phyloP scores from a whole-genome alignment of 208 protist genomes.

The Crithidia expoeki region DNA sequence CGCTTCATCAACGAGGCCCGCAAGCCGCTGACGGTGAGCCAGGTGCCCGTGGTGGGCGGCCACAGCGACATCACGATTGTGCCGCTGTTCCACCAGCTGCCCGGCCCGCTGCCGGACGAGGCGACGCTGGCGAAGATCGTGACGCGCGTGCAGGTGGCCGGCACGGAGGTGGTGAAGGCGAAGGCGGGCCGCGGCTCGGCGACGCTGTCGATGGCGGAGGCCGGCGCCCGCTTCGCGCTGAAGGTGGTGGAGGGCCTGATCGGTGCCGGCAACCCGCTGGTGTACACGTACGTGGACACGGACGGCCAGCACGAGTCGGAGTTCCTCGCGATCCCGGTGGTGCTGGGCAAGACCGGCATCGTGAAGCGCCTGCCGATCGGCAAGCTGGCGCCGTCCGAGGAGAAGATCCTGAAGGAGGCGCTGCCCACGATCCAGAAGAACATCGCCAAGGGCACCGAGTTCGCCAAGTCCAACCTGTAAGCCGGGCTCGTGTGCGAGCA shows the following conservation, averaged over 20 bases:
- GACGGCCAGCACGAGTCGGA: slow-evolving; percentile 62
- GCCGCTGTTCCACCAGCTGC: slow-evolving; percentile 88
- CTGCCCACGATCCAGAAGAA: slow-evolving; percentile 73
- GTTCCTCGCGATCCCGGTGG: slow-evolving; percentile 81
- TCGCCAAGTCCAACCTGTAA: slow-evolving; percentile 85
- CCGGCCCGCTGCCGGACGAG: slow-evolving; percentile 55
- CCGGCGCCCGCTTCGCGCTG: slow-evolving; percentile 80
- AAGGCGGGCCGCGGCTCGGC: slow-evolving; percentile 96
- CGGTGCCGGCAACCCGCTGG: slow-evolving; percentile 60
- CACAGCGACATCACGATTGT: slow-evolving; percentile 96
- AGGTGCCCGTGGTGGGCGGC: slow-evolving; percentile 94
- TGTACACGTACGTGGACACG: slow-evolving; percentile 88
- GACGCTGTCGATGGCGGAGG: slow-evolving; percentile 97
- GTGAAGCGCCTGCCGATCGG: slow-evolving; percentile 81
- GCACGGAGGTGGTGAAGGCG: slow-evolving; percentile 96
- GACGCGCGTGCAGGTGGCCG: slow-evolving; percentile 93
- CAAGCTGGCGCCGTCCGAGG: slow-evolving; percentile 45
- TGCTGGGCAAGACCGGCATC: slow-evolving; percentile 80
- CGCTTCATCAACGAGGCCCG: slow-evolving; percentile 91
- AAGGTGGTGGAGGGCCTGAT: slow-evolving; percentile 72
- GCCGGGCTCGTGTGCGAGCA: not conserved
- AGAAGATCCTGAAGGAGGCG: slow-evolving; percentile 41
- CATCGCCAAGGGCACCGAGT: slow-evolving; percentile 72
- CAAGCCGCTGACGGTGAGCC: slow-evolving; percentile 40
- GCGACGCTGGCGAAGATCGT: slow-evolving; percentile 71